Base-by-base conservation (phyloP, 805 yeast species). In the Barnettozyma pratensis region DNA sequence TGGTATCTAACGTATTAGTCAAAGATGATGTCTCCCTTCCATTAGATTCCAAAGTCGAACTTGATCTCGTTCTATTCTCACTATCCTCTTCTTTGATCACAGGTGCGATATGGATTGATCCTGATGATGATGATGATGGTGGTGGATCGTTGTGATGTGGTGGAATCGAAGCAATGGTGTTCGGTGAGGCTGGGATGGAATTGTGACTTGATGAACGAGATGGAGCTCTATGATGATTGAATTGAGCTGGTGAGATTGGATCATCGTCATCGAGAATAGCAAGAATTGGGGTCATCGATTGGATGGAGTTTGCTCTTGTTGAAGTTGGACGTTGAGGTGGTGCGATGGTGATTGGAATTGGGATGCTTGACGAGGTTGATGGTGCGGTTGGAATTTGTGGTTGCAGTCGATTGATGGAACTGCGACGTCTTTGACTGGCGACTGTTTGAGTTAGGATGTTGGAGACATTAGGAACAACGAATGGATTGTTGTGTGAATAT, bases 401-500 rank as follows among this genome's bases (percentile, higher is more conserved):
- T 12, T 31, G 29, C 49, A 46, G 43, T 31, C 11, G 8, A 27
- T 32, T 32, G 7, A 34, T 11, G 7, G 35, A 36, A 29, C 40
- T 27, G 29, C 44, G 50, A 37, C 44, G 47, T 42, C 50, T 44
- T 37, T 47, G 47, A 44, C 47, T 44, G 36, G 40, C 41, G 10
- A 47, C 7, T n/a, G 30, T 47, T 7, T 39, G 25, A 12, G 41
- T 30, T 12, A 44, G 36, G 14, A 45, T 9, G 25, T 35, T 49
- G 8, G 42, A 7, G 11, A 41, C 47, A 40, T 39, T 42, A 28
- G 49, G 48, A 29, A 45, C 45, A 3, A 48, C 37, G n/a, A 50
- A 44, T 45, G 59, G 54, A 30, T 52, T 37, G 10, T 35, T 45
- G 19, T 46, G 46, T n/a, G 55, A 57, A 37, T 66, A 68, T 38